Evolutionary conservation across 169 alveolate genomes (phyloP).

Genomic region (Eimeria brunetti): DNA sequence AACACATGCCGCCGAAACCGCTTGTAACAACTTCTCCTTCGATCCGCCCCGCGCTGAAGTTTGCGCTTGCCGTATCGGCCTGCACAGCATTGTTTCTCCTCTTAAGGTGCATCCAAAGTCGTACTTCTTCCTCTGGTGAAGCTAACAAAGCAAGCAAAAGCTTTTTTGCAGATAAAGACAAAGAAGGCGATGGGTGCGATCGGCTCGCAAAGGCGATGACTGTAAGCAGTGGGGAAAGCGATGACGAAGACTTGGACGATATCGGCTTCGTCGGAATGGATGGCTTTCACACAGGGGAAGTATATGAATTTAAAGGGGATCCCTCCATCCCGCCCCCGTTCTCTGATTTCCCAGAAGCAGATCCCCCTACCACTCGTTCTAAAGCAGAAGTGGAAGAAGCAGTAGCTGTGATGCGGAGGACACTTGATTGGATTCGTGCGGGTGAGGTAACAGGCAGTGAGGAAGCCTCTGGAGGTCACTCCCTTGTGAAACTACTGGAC

Average conservation of each 20-base stretch:
- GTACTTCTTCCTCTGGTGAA: not conserved
- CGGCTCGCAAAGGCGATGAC: not conserved
- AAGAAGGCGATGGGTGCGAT: not conserved
- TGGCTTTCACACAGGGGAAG: not conserved
- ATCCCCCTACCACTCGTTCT: not conserved
- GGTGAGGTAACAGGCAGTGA: not conserved
- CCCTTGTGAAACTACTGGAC: not conserved
- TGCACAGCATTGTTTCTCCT: not conserved
- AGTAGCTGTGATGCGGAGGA: not conserved
- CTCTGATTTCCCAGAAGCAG: not conserved
- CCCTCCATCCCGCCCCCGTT: too few relatives aligned
- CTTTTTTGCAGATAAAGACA: not conserved
- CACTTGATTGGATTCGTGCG: not conserved
- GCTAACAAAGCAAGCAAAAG: not conserved
- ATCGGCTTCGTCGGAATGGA: too few relatives aligned
- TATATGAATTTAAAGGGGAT: too few relatives aligned
- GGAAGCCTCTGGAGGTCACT: not conserved
- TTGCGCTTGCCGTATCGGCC: not conserved
- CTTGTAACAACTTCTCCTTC: not conserved
- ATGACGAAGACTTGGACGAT: not conserved
- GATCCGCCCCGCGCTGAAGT: not conserved
- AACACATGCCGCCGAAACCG: not conserved
- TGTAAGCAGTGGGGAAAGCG: not conserved
- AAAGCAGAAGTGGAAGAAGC: not conserved
- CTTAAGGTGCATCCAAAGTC: not conserved